phyloP scores from a whole-genome alignment of 306 rosid genomes.

The Echinosophora koreensis region DNA sequence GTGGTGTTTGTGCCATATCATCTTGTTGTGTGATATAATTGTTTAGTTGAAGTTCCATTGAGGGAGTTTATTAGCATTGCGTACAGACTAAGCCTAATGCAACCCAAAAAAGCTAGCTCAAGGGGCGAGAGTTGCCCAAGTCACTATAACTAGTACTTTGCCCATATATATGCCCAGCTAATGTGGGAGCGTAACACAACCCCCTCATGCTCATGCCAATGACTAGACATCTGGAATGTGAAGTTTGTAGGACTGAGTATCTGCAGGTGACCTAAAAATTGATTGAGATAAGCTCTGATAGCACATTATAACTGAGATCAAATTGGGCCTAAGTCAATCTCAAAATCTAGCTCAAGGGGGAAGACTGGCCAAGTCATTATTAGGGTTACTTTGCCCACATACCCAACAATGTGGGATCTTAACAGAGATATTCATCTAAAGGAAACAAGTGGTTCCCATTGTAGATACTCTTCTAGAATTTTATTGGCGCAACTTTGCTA shows the following conservation, averaged over 20 bases:
- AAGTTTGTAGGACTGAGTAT: background rate
- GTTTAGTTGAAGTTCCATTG: background rate
- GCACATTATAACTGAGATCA: background rate
- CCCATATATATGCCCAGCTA: background rate
- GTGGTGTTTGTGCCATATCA: background rate
- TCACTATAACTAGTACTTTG: background rate
- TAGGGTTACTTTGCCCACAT: background rate
- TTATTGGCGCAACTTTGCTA: background rate
- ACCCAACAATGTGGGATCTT: background rate
- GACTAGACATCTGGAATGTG: no score
- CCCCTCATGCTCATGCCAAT: background rate
- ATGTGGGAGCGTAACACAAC: background rate
- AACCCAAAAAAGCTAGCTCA: no score
- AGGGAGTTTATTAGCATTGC: background rate
- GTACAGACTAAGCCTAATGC: no score
- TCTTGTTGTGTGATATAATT: background rate
- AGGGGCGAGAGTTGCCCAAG: background rate
- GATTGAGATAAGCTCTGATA: background rate
- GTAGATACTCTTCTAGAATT: background rate
- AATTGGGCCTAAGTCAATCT: background rate
- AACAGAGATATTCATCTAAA: background rate
- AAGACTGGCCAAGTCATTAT: background rate
- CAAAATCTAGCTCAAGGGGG: background rate
- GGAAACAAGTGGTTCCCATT: background rate
- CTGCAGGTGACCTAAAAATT: background rate